These are phyloP conservation scores for Phytopythium kandeliae DNA, from an alignment of 352 stramenopile species.

Conservation along the genomic window DNA sequence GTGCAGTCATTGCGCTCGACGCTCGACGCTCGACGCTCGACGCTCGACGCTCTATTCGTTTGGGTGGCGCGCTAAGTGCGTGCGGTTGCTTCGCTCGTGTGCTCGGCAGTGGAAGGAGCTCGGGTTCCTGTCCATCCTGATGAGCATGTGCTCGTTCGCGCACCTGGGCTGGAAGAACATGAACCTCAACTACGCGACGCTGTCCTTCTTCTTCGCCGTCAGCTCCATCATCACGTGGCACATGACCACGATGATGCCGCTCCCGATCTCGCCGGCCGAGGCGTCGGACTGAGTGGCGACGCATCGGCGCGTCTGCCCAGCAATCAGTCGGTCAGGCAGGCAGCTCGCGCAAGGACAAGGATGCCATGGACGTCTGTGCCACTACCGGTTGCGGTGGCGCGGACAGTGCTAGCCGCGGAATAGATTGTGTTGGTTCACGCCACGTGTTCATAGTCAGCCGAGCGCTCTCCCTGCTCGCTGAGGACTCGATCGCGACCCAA, in stretches of 20 bases:
- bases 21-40: too few relatives aligned
- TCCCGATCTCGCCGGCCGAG: conserved; percentile 1
- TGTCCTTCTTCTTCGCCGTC: conserved; percentile 74
- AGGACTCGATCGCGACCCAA: too few relatives aligned
- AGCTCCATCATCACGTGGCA: conserved; percentile 63
- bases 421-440: neutral
- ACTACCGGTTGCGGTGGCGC: neutral
- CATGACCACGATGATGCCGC: conserved; percentile 28
- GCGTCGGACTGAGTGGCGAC: neutral
- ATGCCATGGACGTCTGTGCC: neutral
- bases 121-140: conserved; percentile 59
- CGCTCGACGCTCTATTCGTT: too few relatives aligned
- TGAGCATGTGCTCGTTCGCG: conserved; percentile 57
- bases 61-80: neutral
- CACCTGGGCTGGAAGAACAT: conserved; percentile 52
- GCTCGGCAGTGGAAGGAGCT: conserved; percentile 51
- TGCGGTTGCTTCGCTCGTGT: neutral
- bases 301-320: too few relatives aligned
- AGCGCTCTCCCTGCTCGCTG: too few relatives aligned
- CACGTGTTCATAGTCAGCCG: too few relatives aligned
- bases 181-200: conserved; percentile 60
- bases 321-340: neutral
- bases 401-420: neutral
- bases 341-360: neutral
- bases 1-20: too few relatives aligned